Conservation (phyloP, 139 green algal species). For the Trebouxia sp. region DNA sequence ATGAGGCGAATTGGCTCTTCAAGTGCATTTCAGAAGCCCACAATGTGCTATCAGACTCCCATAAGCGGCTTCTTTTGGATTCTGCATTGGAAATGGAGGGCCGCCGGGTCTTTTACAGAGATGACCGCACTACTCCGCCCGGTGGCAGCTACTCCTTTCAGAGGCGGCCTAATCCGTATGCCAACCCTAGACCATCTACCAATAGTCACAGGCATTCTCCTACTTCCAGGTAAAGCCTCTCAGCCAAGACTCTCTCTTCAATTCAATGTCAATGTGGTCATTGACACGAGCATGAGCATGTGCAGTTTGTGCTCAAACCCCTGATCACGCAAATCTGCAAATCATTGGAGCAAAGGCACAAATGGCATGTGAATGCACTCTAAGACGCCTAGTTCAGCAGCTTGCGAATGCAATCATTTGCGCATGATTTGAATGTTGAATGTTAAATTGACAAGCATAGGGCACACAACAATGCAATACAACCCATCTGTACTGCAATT, state of each 20-base stretch:
- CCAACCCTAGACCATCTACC: neutral
- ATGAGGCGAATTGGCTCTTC: constrained; percentile 61
- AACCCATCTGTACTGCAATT: no score
- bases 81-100: constrained; percentile 1
- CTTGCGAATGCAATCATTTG: no score
- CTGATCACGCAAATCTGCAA: no score
- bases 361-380: no score
- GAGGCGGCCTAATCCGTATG: neutral
- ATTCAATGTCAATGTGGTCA: no score
- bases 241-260: neutral
- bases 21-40: constrained; percentile 60
- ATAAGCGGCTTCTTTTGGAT: constrained; percentile 48
- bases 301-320: no score
- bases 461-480: no score
- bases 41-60: constrained; percentile 52
- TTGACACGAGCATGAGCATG: no score
- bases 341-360: no score
- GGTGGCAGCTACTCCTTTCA: neutral
- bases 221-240: neutral
- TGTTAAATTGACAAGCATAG: no score
- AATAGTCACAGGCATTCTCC: neutral
- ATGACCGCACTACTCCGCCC: neutral
- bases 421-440: no score
- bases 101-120: constrained; percentile 1
- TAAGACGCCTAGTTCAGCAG: no score